Evolutionary conservation across 2,329 filamentous ascomycete species (phyloP), one percentile per base, ranked within the genome.

Genomic region (Fusarium protoensiforme): DNA sequence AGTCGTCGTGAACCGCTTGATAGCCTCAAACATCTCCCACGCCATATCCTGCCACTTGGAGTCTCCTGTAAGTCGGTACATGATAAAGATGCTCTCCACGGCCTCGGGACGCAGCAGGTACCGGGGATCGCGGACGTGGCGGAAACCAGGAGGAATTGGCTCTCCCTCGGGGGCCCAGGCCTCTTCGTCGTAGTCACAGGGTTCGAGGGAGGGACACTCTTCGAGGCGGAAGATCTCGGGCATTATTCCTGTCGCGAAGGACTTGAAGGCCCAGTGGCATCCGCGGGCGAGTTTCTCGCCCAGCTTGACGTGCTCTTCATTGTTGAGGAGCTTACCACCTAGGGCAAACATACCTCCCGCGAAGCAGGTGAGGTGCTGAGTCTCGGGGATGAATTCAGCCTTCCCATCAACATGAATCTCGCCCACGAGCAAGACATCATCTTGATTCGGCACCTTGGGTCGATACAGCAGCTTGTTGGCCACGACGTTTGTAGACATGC

Each of bases 271-370:
- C 88, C 89, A 91, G 0, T 85, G 85, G 69, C 89, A 91, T 3
- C 88, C 88, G 5, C 85, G 81, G 0, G 88, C 85, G 10, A 90
- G 81, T 63, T 83, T 84, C 62, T 84, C 83, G 5, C 85, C 89
- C 9, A 87, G 81, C 2, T 81, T 78, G 20, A 90, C 80, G 60
- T 90, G 85, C 10, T 85, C 80, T 0, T 83, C 78, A 0, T 86
- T 84, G 24, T 81, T 77, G 67, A 92, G 89, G 29, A 93, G 82
- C 60, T 86, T 88, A 0, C 91, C 89, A 2, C 87, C 90, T 22
- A 94, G 86, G 0, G 85, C 91, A 38, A 92, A 90, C 86, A 92
- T 90, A 6, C 91, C 92, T 5, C 92, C 92, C 0, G 89, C 85
- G 76, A 92, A 94, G 77, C 92, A 94, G 1, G 87, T 86, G 0